Evolutionary conservation across 108 stramenopile species (phyloP).

Genomic region (Parmales sp.): DNA sequence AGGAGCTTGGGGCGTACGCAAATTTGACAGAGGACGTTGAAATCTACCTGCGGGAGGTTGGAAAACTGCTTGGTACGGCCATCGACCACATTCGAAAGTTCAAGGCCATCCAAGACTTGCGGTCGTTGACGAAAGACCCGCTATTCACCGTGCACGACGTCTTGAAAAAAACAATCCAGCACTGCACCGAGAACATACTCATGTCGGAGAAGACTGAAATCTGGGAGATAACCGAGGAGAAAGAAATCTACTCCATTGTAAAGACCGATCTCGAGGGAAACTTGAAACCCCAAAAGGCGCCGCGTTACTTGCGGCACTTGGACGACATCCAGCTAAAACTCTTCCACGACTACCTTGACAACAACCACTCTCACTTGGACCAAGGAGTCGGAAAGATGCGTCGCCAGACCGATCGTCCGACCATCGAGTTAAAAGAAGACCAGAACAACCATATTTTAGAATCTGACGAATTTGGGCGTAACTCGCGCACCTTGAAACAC

Average conservation of each 20-base stretch:
- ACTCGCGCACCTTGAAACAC: too few species aligned
- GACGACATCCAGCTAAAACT: neutral
- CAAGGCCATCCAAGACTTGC: neutral
- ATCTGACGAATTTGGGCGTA: too few species aligned
- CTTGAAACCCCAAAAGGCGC: neutral
- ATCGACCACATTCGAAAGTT: conserved; percentile 5
- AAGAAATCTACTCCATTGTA: neutral
- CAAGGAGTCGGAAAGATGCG: too few species aligned
- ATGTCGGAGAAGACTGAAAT: neutral
- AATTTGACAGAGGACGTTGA: neutral
- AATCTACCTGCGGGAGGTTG: neutral
- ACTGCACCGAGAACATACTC: neutral
- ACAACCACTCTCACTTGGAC: too few species aligned
- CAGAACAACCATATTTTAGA: too few species aligned
- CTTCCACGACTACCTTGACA: too few species aligned
- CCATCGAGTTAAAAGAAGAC: too few species aligned
- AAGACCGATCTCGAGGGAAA: neutral
- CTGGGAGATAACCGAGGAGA: neutral
- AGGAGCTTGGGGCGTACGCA: neutral
- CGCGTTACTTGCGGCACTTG: neutral
- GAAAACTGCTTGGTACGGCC: neutral
- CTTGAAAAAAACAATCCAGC: neutral
- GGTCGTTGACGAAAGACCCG: neutral
- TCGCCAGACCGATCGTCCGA: too few species aligned
- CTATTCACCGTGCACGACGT: neutral